Evolutionary conservation across 176 grass and related monocot genomes (phyloP).

Genomic region (Juncus inflexus): DNA sequence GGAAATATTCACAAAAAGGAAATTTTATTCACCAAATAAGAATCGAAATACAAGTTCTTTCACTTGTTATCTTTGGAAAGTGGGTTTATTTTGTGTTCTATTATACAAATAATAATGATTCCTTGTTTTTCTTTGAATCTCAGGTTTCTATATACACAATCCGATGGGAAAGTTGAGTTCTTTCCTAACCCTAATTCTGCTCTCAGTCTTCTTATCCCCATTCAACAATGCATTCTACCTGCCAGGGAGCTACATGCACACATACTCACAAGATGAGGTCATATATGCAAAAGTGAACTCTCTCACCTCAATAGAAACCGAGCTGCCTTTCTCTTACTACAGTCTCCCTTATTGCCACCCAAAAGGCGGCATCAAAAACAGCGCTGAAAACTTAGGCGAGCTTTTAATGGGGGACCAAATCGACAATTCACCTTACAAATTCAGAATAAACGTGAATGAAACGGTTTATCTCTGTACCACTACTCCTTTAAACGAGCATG

Average conservation of each 20-base stretch:
- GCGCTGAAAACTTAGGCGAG: conserved; percentile 79
- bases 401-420: conserved; percentile 92
- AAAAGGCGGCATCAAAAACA: conserved; percentile 62
- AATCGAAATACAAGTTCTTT: too few relatives aligned
- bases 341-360: conserved; percentile 66
- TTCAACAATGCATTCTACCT: conserved; percentile 56
- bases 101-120: too few relatives aligned
- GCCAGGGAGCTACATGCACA: conserved; percentile 84
- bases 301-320: conserved; percentile 80
- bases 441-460: conserved; percentile 61
- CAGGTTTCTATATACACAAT: conserved; percentile 33
- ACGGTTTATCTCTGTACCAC: conserved; percentile 73
- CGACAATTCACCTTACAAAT: conserved; percentile 77
- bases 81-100: too few relatives aligned
- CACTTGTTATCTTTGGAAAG: too few relatives aligned
- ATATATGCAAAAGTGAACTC: conserved; percentile 80
- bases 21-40: too few relatives aligned
- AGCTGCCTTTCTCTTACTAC: conserved; percentile 82
- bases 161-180: conserved; percentile 43
- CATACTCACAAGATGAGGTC: conserved; percentile 40
- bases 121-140: conserved; percentile 4
- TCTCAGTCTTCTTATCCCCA: conserved; percentile 15
- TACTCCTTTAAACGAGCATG: conserved; percentile 48
- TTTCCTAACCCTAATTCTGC: conserved; percentile 24
- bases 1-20: too few relatives aligned